These are phyloP conservation scores for Glycine soja DNA, from an alignment of 306 rosid genomes.

Conservation along the genomic window DNA sequence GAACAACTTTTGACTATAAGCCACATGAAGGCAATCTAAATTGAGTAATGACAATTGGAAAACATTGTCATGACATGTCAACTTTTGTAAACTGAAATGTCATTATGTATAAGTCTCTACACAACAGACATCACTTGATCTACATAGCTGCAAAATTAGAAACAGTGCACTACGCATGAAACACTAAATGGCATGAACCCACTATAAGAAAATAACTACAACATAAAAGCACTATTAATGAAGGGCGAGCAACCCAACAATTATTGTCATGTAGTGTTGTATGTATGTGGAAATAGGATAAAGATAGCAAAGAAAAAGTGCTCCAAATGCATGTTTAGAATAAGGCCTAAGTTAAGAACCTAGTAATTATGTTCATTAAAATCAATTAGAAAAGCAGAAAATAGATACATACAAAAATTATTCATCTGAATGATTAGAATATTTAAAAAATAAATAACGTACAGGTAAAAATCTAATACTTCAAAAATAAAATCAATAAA, in stretches of 20 bases:
- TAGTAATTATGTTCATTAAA: constrained; percentile 21
- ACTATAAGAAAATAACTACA: constrained; percentile 12
- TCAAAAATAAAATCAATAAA: neutral
- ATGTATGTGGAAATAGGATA: neutral
- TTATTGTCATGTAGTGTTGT: neutral
- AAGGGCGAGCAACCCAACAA: no score
- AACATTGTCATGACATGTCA: constrained; percentile 18
- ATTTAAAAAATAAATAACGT: neutral
- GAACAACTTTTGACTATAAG: constrained; percentile 4
- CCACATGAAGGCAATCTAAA: constrained; percentile 37
- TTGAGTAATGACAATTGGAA: neutral
- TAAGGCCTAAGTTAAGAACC: constrained; percentile 11
- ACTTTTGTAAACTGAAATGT: constrained; percentile 17
- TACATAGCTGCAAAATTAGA: constrained; percentile 7
- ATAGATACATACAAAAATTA: neutral
- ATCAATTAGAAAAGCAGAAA: constrained; percentile 10
- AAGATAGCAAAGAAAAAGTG: constrained; percentile 10
- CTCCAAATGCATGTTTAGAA: neutral
- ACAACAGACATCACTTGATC: constrained; percentile 12
- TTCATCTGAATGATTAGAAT: neutral
- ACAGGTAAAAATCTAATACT: constrained; percentile 12
- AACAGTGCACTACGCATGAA: constrained; percentile 13
- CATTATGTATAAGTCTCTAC: neutral
- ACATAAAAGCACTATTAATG: constrained; percentile 2
- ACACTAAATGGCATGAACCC: constrained; percentile 5